These are phyloP conservation scores for Deinandra increscens DNA, from an alignment of 129 eudicot genomes.

Conservation along the genomic window DNA sequence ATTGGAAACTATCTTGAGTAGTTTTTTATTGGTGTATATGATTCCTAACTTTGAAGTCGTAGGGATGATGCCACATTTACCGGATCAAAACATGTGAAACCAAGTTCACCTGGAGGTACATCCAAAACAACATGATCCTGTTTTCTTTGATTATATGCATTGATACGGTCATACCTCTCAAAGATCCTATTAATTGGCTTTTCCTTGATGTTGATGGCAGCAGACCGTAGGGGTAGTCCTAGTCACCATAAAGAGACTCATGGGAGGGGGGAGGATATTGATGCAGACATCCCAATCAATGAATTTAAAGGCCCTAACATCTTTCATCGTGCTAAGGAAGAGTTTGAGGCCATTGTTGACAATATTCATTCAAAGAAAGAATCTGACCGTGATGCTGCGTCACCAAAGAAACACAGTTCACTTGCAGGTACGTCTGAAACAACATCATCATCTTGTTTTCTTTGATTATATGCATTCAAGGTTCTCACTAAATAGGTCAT, in stretches of 20 bases:
- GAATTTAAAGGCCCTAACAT: conserved; percentile 74
- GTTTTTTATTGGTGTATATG: neutral
- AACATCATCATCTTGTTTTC: too few relatives aligned
- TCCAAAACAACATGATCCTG: too few relatives aligned
- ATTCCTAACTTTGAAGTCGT: conserved; percentile 8
- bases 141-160: neutral
- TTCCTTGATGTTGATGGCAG: conserved; percentile 29
- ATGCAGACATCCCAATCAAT: conserved; percentile 56
- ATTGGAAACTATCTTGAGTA: neutral
- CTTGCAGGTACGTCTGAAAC: conserved; percentile 33
- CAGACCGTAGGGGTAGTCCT: conserved; percentile 28
- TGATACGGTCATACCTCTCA: neutral
- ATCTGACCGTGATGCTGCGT: conserved; percentile 21
- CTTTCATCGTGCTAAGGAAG: conserved; percentile 77
- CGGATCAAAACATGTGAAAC: conserved; percentile 26
- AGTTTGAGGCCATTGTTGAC: conserved; percentile 64
- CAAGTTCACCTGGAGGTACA: conserved; percentile 34
- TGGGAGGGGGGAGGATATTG: conserved; percentile 60
- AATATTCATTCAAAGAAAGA: conserved; percentile 62
- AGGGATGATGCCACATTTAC: conserved; percentile 34
- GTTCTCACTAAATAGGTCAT: neutral
- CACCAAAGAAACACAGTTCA: conserved; percentile 37
- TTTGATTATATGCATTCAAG: conserved; percentile 1
- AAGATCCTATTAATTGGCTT: neutral
- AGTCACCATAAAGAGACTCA: conserved; percentile 63